Evolutionary conservation across 768 basidiomycete genomes (phyloP).

Genomic region (Lyophyllum shimeji): DNA sequence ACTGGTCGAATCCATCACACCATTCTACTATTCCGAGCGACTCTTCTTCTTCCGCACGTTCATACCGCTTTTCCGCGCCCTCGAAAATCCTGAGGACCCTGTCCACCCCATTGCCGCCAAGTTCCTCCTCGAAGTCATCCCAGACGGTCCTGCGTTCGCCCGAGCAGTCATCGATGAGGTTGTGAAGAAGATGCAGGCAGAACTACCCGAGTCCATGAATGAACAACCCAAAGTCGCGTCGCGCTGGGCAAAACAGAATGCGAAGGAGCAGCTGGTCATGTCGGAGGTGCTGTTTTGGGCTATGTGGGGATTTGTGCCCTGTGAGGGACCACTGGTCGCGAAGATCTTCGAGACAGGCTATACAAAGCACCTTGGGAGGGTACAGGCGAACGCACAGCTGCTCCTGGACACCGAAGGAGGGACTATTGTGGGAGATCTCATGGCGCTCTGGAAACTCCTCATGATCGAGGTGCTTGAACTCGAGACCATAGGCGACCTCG

Average conservation of each 20-base stretch:
- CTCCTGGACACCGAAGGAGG: constrained; percentile 74
- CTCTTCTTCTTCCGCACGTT: constrained; percentile 68
- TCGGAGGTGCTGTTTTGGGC: constrained; percentile 89
- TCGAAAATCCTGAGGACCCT: constrained; percentile 54
- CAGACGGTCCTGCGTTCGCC: constrained; percentile 65
- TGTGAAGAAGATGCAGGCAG: constrained; percentile 47
- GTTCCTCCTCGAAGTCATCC: constrained; percentile 58
- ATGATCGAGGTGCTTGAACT: constrained; percentile 80
- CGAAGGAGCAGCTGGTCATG: constrained; percentile 75
- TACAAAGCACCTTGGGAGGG: constrained; percentile 59
- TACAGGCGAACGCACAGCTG: constrained; percentile 60
- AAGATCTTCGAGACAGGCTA: constrained; percentile 67
- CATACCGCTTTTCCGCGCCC: constrained; percentile 73
- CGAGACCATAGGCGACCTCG: constrained; percentile 61
- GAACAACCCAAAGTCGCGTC: constrained; percentile 58
- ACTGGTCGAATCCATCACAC: constrained; percentile 68
- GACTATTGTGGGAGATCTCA: constrained; percentile 64
- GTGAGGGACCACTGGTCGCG: constrained; percentile 62
- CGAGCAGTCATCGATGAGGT: constrained; percentile 62
- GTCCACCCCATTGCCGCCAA: constrained; percentile 54
- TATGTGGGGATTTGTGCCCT: constrained; percentile 75
- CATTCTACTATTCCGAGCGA: constrained; percentile 82
- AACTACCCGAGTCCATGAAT: constrained; percentile 43
- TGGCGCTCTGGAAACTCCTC: constrained; percentile 77
- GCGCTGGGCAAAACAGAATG: constrained; percentile 70